These are phyloP conservation scores for Talaromyces trachyspermus DNA, from an alignment of 495 filamentous ascomycete species.

Conservation along the genomic window DNA sequence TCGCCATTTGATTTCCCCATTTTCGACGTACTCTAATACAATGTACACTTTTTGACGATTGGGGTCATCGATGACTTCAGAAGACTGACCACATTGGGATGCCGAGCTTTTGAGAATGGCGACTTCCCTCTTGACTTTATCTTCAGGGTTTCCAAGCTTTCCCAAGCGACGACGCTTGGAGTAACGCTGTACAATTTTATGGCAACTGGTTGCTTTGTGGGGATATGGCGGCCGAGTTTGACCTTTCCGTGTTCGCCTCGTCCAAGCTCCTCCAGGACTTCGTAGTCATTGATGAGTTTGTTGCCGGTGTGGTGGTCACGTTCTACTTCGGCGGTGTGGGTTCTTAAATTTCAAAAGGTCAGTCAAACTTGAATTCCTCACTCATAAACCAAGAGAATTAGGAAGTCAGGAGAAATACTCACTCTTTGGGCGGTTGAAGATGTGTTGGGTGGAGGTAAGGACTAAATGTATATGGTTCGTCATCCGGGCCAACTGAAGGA, in stretches of 20 bases:
- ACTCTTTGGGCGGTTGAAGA: constrained; percentile 56
- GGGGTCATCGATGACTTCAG: constrained; percentile 98
- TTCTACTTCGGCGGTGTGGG: constrained; percentile 83
- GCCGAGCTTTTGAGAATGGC: constrained; percentile 96
- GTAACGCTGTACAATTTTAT: constrained; percentile 98
- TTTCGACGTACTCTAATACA: constrained; percentile 87
- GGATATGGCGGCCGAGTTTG: constrained; percentile 76
- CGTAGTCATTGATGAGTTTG: constrained; percentile 95
- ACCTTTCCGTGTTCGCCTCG: constrained; percentile 96
- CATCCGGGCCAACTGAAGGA: constrained; percentile 37
- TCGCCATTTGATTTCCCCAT: constrained; percentile 90
- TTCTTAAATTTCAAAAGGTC: constrained; percentile 42
- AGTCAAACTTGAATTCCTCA: neutral
- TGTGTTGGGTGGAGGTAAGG: constrained; percentile 60
- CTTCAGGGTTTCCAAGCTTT: constrained; percentile 63
- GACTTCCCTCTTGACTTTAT: constrained; percentile 95
- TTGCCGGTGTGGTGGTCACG: constrained; percentile 79
- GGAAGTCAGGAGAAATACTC: constrained; percentile 16
- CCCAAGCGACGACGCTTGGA: constrained; percentile 90
- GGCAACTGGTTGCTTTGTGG: constrained; percentile 74
- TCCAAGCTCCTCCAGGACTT: constrained; percentile 91
- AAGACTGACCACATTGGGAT: constrained; percentile 89
- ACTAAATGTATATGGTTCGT: constrained; percentile 40
- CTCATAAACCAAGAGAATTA: neutral
- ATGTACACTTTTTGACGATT: constrained; percentile 96